phyloP scores from a whole-genome alignment of 345 rosid genomes.

The Sonneratia caseolaris region DNA sequence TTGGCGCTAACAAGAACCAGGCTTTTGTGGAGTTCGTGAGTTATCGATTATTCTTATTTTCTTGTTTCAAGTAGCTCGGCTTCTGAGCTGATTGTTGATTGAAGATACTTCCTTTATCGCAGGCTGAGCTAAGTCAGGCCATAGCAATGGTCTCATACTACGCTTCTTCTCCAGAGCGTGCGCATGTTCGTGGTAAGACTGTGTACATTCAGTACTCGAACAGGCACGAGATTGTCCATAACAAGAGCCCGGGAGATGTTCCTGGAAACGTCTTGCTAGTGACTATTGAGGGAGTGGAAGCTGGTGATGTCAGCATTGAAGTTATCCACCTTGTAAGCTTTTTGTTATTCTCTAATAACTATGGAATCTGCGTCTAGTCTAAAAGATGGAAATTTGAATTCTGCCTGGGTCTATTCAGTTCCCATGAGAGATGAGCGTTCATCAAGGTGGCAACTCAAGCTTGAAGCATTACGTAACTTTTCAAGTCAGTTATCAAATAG shows the following conservation, averaged over 20 bases:
- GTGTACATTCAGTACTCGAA: conserved; percentile 94
- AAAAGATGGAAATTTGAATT: background rate
- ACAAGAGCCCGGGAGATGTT: conserved; percentile 90
- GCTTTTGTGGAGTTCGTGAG: conserved; percentile 92
- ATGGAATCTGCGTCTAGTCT: conserved; percentile 11
- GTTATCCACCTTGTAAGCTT: conserved; percentile 73
- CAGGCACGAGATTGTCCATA: conserved; percentile 91
- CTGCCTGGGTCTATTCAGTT: too few relatives aligned
- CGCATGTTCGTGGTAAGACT: conserved; percentile 88
- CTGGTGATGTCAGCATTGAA: conserved; percentile 88
- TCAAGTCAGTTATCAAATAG: background rate
- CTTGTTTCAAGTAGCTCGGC: background rate
- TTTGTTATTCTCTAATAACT: conserved; percentile 11
- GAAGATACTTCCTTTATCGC: conserved; percentile 10
- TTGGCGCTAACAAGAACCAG: conserved; percentile 91
- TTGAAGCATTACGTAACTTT: background rate
- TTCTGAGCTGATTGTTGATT: background rate
- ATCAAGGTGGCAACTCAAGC: background rate
- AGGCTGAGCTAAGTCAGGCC: conserved; percentile 85
- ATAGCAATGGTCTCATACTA: conserved; percentile 94
- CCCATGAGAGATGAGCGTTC: background rate
- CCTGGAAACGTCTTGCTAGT: conserved; percentile 93
- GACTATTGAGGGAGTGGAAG: conserved; percentile 90
- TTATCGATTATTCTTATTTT: background rate
- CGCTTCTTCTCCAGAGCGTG: conserved; percentile 96